These are phyloP conservation scores for Pichia pseudocactophila DNA, from an alignment of 805 yeast species.

Conservation along the genomic window DNA sequence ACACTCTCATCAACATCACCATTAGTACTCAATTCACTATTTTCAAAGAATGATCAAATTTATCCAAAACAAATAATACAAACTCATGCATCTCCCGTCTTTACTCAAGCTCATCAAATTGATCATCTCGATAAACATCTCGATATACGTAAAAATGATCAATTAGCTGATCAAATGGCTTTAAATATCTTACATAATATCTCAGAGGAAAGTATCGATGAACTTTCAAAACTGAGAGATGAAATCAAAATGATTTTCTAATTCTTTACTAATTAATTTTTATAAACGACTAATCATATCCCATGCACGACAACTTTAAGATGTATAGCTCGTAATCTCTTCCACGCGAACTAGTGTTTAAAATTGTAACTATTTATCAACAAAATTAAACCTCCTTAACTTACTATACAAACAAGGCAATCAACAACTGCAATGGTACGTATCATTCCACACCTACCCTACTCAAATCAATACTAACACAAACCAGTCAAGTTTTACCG, in stretches of 20 bases:
- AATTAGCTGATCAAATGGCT: conserved; percentile 29
- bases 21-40: too few species aligned
- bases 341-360: too few species aligned
- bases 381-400: neutral
- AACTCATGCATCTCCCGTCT: conserved; percentile 18
- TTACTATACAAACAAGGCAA: too few species aligned
- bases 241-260: conserved; percentile 21
- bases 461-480: too few species aligned
- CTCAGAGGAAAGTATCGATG: conserved; percentile 25
- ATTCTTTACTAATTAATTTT: too few species aligned
- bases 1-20: neutral
- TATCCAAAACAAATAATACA: conserved; percentile 3
- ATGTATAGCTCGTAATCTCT: too few species aligned
- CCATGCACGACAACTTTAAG: too few species aligned
- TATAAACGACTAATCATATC: too few species aligned
- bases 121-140: conserved; percentile 24
- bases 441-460: too few species aligned
- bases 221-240: conserved; percentile 21
- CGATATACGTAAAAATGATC: conserved; percentile 21
- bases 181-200: conserved; percentile 24
- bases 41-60: too few species aligned
- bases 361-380: too few species aligned
- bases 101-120: conserved; percentile 25
- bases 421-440: too few species aligned
- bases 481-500: conserved; percentile 57